These are phyloP conservation scores for Brassica cretica DNA, from an alignment of 345 rosid genomes.

Conservation along the genomic window DNA sequence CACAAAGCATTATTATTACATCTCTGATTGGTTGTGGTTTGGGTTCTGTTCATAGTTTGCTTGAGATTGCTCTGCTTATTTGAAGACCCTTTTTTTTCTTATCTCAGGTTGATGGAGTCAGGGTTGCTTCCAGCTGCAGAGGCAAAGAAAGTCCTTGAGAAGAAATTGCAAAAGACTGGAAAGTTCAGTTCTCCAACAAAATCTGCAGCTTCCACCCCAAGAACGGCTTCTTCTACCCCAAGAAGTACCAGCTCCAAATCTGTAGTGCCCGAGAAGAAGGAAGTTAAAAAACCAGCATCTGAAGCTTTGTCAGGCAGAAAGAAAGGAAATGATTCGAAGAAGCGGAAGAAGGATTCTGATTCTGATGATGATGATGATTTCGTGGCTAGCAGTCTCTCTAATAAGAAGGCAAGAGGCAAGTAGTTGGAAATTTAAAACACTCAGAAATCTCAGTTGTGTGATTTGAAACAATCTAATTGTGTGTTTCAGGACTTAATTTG, in stretches of 20 bases:
- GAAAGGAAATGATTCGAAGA: slow-evolving; percentile 52
- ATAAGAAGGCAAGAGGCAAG: slow-evolving; percentile 61
- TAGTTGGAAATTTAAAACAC: slow-evolving; percentile 19
- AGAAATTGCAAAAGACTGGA: slow-evolving; percentile 59
- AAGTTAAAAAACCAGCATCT: slow-evolving; percentile 31
- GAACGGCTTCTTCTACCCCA: slow-evolving; percentile 42
- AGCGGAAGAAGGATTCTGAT: slow-evolving; percentile 51
- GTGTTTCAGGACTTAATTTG: not conserved
- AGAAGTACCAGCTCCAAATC: slow-evolving; percentile 42
- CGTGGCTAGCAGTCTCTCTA: slow-evolving; percentile 34
- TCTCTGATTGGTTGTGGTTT: not conserved
- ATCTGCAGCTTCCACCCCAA: slow-evolving; percentile 43
- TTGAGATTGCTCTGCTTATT: not conserved
- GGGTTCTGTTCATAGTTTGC: not conserved
- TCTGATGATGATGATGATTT: slow-evolving; percentile 53
- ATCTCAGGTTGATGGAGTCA: slow-evolving; percentile 94
- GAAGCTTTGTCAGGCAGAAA: slow-evolving; percentile 44
- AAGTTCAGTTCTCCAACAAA: slow-evolving; percentile 61
- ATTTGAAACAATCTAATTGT: slow-evolving; percentile 20
- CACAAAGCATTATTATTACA: not conserved
- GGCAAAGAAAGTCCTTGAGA: slow-evolving; percentile 71
- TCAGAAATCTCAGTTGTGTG: not conserved
- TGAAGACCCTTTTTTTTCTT: not conserved
- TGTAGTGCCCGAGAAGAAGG: slow-evolving; percentile 42
- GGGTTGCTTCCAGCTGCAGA: slow-evolving; percentile 72